phyloP scores from a whole-genome alignment of 2,329 filamentous ascomycete species.

The Colletotrichum sp. region DNA sequence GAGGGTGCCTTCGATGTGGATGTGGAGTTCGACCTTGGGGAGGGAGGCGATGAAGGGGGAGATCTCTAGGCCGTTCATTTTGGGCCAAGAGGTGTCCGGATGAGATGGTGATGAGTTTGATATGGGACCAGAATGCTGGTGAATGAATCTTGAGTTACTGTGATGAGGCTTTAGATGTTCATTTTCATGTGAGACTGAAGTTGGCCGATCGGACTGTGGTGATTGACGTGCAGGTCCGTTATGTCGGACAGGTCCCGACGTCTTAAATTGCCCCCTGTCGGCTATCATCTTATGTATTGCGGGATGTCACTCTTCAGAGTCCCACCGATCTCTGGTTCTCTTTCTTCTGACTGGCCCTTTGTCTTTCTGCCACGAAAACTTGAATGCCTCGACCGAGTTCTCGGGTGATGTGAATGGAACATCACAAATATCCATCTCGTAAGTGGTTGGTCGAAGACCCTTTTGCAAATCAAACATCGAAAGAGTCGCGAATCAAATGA shows the following conservation, averaged over 20 bases:
- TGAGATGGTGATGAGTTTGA: neutral
- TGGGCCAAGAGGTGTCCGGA: neutral
- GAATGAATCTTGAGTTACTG: neutral
- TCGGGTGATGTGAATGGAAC: neutral
- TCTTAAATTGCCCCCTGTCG: neutral
- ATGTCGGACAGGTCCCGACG: neutral
- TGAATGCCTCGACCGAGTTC: neutral
- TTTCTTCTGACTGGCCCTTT: neutral
- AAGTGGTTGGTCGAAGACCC: neutral
- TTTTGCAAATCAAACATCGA: neutral
- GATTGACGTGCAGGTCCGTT: neutral
- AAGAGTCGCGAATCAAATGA: neutral
- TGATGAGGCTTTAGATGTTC: neutral
- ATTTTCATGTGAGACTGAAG: neutral
- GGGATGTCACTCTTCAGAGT: neutral
- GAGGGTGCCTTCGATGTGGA: conserved; percentile 80
- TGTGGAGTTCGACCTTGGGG: conserved; percentile 82
- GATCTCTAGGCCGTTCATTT: conserved; percentile 33
- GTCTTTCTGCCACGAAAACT: neutral
- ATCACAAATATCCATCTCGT: neutral
- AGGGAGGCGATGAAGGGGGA: conserved; percentile 63
- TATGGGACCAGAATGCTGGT: neutral
- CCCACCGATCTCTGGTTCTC: neutral
- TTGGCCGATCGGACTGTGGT: neutral
- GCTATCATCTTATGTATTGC: neutral